Percentiles rank a stretch among this genome's conserved stretches.
Evolutionary conservation across 768 basidiomycete species (phyloP).

Genomic region (Lanmaoa pseudosensibilis): DNA sequence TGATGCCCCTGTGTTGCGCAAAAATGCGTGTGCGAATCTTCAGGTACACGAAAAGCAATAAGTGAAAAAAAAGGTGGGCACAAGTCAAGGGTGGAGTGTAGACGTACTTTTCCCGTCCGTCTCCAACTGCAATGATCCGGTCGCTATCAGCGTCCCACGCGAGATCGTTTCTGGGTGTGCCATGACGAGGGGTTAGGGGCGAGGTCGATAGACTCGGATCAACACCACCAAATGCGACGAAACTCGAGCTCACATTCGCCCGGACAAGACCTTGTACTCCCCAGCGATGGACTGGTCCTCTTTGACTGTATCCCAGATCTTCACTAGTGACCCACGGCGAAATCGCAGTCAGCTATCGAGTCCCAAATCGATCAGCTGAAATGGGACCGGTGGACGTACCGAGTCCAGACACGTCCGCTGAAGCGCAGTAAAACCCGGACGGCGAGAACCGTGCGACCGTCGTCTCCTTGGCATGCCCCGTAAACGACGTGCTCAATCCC

Average conservation of each 20-base stretch:
- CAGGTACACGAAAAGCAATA: not conserved
- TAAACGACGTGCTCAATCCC: constrained; percentile 60
- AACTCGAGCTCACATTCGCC: constrained; percentile 54
- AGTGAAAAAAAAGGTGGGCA: not conserved
- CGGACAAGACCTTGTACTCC: constrained; percentile 74
- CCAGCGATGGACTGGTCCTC: constrained; percentile 81
- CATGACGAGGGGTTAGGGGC: not conserved
- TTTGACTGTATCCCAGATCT: constrained; percentile 91
- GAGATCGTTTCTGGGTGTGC: constrained; percentile 74
- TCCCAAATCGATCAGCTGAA: not conserved
- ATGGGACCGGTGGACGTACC: constrained; percentile 45
- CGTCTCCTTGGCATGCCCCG: constrained; percentile 78
- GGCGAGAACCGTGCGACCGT: constrained; percentile 92
- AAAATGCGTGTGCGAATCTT: constrained; percentile 82
- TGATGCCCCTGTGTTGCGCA: constrained; percentile 80
- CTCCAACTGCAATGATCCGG: constrained; percentile 92
- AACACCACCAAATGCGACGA: not conserved
- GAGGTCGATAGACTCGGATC: not conserved
- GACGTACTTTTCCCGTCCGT: constrained; percentile 80
- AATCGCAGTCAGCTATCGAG: not conserved
- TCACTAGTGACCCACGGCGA: constrained; percentile 47
- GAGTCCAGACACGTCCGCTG: constrained; percentile 78
- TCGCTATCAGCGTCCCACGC: constrained; percentile 97
- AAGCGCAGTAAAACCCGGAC: constrained; percentile 93
- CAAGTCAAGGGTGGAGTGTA: not conserved